Conservation (phyloP, 768 basidiomycete species). For the Auricularia sp. region DNA sequence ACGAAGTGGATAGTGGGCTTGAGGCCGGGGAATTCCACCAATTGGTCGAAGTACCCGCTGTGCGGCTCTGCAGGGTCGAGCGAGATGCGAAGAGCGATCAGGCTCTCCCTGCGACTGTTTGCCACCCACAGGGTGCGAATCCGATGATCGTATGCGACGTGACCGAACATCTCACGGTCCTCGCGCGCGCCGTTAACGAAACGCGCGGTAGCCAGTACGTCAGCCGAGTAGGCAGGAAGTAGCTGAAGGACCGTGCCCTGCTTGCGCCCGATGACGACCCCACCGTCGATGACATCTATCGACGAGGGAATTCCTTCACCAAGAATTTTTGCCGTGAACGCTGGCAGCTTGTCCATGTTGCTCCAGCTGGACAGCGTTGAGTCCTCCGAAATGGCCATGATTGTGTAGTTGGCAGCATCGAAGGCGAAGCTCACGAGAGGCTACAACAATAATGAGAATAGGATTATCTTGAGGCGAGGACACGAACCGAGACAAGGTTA, state of each 20-base stretch:
- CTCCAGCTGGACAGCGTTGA: conserved; percentile 78
- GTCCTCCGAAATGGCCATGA: conserved; percentile 76
- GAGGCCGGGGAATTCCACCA: conserved; percentile 72
- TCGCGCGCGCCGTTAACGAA: conserved; percentile 64
- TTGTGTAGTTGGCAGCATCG: conserved; percentile 62
- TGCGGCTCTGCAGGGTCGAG: conserved; percentile 51
- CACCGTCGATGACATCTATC: conserved; percentile 74
- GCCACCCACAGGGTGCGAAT: conserved; percentile 86
- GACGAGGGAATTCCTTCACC: conserved; percentile 79
- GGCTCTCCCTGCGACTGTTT: conserved; percentile 73
- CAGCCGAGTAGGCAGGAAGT: conserved; percentile 62
- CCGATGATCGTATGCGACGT: conserved; percentile 73
- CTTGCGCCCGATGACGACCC: conserved; percentile 75
- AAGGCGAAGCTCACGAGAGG: conserved; percentile 79
- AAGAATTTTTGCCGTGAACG: conserved; percentile 64
- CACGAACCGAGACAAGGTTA: conserved; percentile 57
- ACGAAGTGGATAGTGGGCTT: conserved; percentile 86
- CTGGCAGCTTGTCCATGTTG: conserved; percentile 63
- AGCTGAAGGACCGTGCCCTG: conserved; percentile 81
- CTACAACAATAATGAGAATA: conserved; percentile 26
- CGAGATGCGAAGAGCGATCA: conserved; percentile 69
- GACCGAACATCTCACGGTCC: conserved; percentile 81
- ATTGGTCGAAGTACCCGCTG: conserved; percentile 66
- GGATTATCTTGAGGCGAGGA: background rate
- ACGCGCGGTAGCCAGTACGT: conserved; percentile 66